Base-by-base conservation (phyloP, 805 yeast species). In the Starmerella apicola region DNA sequence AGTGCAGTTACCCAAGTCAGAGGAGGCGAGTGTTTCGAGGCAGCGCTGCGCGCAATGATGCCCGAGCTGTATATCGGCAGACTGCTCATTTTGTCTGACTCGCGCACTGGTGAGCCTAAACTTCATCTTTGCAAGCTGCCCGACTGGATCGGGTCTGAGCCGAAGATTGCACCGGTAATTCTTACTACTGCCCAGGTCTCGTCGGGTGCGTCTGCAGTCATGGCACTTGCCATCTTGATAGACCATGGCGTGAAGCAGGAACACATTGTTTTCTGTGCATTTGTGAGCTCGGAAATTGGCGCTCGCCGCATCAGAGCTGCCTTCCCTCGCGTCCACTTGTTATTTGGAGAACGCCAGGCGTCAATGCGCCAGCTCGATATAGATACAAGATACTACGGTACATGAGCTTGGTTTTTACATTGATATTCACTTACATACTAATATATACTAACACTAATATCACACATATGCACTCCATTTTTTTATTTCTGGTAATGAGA, bases 1-100 rank as follows among this genome's bases (percentile, higher is more conserved):
- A 64, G 80, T 22, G 91, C 91, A 0, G 81, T 84, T 5, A 79
- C 79, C 46, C 73, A 86, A 31, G 78, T 86, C 23, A 69, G 95
- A 47, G 85, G 95, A 0, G 98, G 98, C 4, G 96, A 85, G 56
- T 82, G 95, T 54, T 86, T 86, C 53, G 77, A 81, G 72, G 72
- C 70, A 23, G 78, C 95, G 0, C 64, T 88, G 29, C 72, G 81
- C 44, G 76, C 76, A 48, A 73, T 86, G 0, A 66, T 84, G 20
- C 88, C 95, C 1, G 83, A 77, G 37, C 76, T 83, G 10, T 69
- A 74, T 9, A 68, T 84, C 26, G 97, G 98, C 0, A 82, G 86
- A 54, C 57, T 88, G 19, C 64, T 88, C 34, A 85, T 88, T 51
- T 95, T 85, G 59, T 78, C 94, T 6, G 95, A 86, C 57, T 67